Percentiles rank a stretch among this genome's conserved stretches.
phyloP scores from a whole-genome alignment of 2,329 filamentous ascomycete species.

The Pleoardoris graminearum region DNA sequence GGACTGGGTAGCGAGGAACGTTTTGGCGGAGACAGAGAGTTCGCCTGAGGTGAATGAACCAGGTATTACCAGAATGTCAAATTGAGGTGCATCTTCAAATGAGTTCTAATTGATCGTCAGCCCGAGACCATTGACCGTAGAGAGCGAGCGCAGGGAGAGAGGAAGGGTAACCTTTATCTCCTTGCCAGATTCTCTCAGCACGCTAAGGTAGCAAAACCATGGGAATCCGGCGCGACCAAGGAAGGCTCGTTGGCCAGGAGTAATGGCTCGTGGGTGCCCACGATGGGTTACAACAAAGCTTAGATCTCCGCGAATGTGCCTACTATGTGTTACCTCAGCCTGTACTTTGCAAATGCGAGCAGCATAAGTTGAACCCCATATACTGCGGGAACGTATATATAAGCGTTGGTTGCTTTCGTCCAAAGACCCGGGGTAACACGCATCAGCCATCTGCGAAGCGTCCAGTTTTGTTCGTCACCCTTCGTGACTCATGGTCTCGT shows the following conservation, averaged over 20 bases:
- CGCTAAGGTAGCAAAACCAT: constrained; percentile 32
- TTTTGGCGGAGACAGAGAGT: constrained; percentile 25
- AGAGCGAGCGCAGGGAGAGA: constrained; percentile 6
- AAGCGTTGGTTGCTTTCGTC: background rate
- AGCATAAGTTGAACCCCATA: background rate
- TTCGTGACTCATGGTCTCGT: constrained; percentile 15
- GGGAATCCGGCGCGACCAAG: constrained; percentile 39
- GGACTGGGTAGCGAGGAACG: constrained; percentile 34
- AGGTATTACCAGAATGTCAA: constrained; percentile 42
- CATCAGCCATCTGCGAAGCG: background rate
- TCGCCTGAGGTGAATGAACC: constrained; percentile 32
- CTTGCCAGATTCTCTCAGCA: constrained; percentile 42
- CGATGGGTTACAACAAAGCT: background rate
- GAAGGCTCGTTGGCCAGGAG: constrained; percentile 38
- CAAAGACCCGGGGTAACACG: background rate
- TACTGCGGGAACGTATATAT: background rate
- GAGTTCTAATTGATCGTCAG: constrained; percentile 38
- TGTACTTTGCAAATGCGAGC: background rate
- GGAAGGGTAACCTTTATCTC: constrained; percentile 43
- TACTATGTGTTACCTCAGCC: background rate
- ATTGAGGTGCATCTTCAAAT: constrained; percentile 39
- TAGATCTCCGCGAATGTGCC: background rate
- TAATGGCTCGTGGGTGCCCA: constrained; percentile 25
- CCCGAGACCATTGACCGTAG: background rate
- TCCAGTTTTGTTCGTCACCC: background rate